Evolutionary conservation across 345 rosid species (phyloP).

Genomic region (Pistacia atlantica): DNA sequence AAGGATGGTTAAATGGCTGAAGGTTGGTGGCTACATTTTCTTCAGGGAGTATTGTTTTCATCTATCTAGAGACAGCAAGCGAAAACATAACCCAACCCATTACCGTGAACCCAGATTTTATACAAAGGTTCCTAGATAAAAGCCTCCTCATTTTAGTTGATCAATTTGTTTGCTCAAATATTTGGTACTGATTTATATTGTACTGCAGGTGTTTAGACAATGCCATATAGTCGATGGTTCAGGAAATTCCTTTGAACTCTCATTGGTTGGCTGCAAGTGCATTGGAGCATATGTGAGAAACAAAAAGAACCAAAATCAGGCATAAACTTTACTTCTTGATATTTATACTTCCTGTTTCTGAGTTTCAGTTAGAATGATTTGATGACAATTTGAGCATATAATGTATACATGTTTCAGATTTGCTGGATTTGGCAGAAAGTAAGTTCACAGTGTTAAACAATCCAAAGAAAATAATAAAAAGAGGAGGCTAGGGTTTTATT

Average conservation of each 20-base stretch:
- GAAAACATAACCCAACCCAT: constrained; percentile 87
- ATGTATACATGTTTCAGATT: constrained; percentile 57
- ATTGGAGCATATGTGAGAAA: constrained; percentile 93
- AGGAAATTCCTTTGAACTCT: constrained; percentile 78
- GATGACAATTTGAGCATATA: constrained; percentile 11
- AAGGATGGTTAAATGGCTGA: constrained; percentile 86
- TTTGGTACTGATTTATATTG: not conserved
- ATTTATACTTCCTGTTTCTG: constrained; percentile 16
- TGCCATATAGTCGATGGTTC: constrained; percentile 50
- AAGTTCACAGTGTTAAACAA: too few relatives aligned
- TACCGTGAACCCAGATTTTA: constrained; percentile 97
- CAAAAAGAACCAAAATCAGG: constrained; percentile 99
- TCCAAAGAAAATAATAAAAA: too few relatives aligned
- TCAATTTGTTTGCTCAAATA: not conserved
- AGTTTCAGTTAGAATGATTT: constrained; percentile 15
- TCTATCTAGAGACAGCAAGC: constrained; percentile 87
- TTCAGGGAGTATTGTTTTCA: constrained; percentile 96
- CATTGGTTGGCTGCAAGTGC: constrained; percentile 86
- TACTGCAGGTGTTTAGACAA: constrained; percentile 78
- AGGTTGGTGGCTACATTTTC: constrained; percentile 86
- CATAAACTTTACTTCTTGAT: constrained; percentile 7
- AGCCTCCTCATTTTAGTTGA: not conserved
- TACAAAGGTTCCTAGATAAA: constrained; percentile 61
- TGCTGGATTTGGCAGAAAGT: constrained; percentile 97
- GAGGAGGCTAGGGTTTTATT: too few relatives aligned